Evolutionary conservation across 31 red algal genomes (phyloP).

Genomic region (Asparagopsis taxiformis): DNA sequence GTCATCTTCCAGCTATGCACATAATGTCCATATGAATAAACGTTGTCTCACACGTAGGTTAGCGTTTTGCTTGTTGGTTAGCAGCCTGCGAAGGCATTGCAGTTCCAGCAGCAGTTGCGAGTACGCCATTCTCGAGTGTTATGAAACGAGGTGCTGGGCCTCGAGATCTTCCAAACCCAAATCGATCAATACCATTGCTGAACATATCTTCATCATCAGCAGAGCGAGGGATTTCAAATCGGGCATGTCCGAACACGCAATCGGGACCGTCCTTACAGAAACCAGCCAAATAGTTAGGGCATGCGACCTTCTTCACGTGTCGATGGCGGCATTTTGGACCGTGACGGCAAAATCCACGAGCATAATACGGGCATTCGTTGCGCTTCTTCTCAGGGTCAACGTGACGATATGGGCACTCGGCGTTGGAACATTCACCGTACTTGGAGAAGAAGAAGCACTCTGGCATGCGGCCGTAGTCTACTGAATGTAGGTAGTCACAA

Average conservation of each 20-base stretch:
- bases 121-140: conserved; percentile 58
- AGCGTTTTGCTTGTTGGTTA: conserved; percentile 12
- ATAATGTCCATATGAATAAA: not conserved
- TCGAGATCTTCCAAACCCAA: conserved; percentile 77
- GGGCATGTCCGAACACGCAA: conserved; percentile 96
- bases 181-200: conserved; percentile 85
- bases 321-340: conserved; percentile 96
- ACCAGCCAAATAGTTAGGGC: conserved; percentile 90
- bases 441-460: conserved; percentile 99
- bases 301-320: conserved; percentile 96
- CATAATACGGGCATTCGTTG: conserved; percentile 99
- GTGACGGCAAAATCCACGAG: conserved; percentile 95
- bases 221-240: conserved; percentile 94
- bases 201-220: conserved; percentile 89
- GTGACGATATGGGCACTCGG: conserved; percentile 97
- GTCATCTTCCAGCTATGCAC: not conserved
- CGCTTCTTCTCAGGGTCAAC: conserved; percentile 92
- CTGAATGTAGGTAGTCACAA: conserved; percentile 97
- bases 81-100: not conserved
- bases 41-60: not conserved
- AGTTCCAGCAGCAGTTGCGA: conserved; percentile 61
- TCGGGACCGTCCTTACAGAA: conserved; percentile 98
- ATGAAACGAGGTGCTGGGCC: conserved; percentile 66
- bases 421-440: conserved; percentile 98
- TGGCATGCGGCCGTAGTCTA: conserved; percentile 93